These are phyloP conservation scores for Hymenoscyphus fructigenus DNA, from an alignment of 2,329 filamentous ascomycete species.

Conservation along the genomic window DNA sequence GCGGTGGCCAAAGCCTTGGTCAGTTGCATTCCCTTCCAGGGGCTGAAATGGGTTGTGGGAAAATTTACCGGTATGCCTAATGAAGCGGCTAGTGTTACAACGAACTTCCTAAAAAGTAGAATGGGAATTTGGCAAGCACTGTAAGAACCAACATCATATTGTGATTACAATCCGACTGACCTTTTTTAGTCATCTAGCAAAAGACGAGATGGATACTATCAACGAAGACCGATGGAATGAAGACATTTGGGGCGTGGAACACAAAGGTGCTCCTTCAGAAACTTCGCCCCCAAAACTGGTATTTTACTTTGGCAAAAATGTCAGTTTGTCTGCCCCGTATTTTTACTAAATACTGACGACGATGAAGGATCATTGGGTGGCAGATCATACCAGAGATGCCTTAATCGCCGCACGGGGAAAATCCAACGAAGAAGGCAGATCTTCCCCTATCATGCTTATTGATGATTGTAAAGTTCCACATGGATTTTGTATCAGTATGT, in stretches of 20 bases:
- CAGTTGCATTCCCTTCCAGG: slow-evolving; percentile 40
- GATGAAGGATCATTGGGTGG: slow-evolving; percentile 61
- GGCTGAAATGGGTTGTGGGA: slow-evolving; percentile 46
- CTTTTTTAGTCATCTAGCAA: slow-evolving; percentile 46
- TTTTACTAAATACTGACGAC: background rate
- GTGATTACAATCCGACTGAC: slow-evolving; percentile 9
- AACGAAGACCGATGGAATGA: slow-evolving; percentile 58
- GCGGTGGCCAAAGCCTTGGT: slow-evolving; percentile 39
- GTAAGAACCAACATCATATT: slow-evolving; percentile 17
- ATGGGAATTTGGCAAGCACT: slow-evolving; percentile 61
- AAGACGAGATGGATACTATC: slow-evolving; percentile 60
- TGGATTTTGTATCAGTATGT: slow-evolving; percentile 58
- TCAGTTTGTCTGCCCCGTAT: slow-evolving; percentile 15
- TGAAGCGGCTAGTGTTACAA: slow-evolving; percentile 50
- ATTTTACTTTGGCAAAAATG: slow-evolving; percentile 56
- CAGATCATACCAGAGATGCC: slow-evolving; percentile 52
- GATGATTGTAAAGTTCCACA: slow-evolving; percentile 58
- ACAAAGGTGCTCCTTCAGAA: slow-evolving; percentile 30
- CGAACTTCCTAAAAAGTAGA: slow-evolving; percentile 53
- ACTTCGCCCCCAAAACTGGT: slow-evolving; percentile 50
- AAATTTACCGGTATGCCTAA: slow-evolving; percentile 48
- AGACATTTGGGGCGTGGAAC: slow-evolving; percentile 54
- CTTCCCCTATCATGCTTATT: slow-evolving; percentile 48
- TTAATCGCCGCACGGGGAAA: slow-evolving; percentile 49
- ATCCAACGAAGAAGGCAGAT: slow-evolving; percentile 32